Evolutionary conservation across 192 early-diverging fungal species (phyloP).

Genomic region (Rhizophagus sp.): DNA sequence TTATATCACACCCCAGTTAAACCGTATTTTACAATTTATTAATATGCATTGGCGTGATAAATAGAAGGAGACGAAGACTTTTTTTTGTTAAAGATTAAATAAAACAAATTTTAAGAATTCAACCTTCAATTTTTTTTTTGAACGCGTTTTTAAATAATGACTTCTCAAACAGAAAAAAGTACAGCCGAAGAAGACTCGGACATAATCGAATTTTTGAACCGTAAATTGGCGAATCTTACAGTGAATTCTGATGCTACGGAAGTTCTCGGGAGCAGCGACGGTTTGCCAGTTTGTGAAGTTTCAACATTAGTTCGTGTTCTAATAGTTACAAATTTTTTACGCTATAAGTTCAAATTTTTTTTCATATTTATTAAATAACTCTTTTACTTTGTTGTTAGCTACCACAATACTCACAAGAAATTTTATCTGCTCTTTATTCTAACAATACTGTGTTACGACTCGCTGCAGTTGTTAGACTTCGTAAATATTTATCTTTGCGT

Average conservation of each 20-base stretch:
- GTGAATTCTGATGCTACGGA: background rate
- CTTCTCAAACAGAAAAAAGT: constrained; percentile 11
- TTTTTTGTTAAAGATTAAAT: too few species aligned
- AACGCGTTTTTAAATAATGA: background rate
- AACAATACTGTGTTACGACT: background rate
- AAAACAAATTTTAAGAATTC: too few species aligned
- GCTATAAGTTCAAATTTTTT: background rate
- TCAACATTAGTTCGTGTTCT: background rate
- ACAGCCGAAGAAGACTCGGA: constrained; percentile 25
- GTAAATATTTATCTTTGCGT: constrained; percentile 23
- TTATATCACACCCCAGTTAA: too few species aligned
- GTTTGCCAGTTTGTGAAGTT: constrained; percentile 23
- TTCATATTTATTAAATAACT: background rate
- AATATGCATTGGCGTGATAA: too few species aligned
- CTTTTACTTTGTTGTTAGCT: constrained; percentile 3
- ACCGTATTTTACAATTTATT: too few species aligned
- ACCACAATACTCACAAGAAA: constrained; percentile 3
- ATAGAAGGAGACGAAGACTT: too few species aligned
- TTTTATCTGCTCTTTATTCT: constrained; percentile 10
- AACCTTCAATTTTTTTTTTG: background rate
- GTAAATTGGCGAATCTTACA: constrained; percentile 20
- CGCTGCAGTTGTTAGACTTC: constrained; percentile 20
- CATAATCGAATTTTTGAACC: constrained; percentile 19
- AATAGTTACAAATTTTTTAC: background rate
- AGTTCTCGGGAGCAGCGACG: constrained; percentile 3